phyloP scores from a whole-genome alignment of 2,329 filamentous ascomycete genomes.

The Ascochyta lentis region DNA sequence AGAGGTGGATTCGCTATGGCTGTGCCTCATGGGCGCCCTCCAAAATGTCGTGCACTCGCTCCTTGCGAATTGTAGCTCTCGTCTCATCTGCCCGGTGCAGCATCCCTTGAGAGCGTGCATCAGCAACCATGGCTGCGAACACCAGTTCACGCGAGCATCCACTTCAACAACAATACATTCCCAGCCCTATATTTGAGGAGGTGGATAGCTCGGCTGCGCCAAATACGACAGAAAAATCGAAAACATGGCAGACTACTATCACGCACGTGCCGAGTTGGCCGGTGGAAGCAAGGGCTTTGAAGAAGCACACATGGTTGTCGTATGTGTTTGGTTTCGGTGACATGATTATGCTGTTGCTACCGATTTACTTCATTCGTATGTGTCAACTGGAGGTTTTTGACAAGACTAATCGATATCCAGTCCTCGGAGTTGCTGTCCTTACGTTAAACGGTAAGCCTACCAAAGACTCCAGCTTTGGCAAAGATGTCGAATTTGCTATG shows the following conservation, averaged over 20 bases:
- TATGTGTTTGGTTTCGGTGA: too few species aligned
- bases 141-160: conserved; percentile 21
- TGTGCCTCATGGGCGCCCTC: conserved; percentile 30
- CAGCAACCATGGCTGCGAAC: conserved; percentile 22
- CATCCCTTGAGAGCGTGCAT: conserved; percentile 14
- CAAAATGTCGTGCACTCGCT: conserved; percentile 36
- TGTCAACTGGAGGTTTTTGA: too few species aligned
- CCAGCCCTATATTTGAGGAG: conserved; percentile 10
- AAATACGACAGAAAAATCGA: conserved; percentile 20
- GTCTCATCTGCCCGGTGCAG: conserved; percentile 11
- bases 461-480: too few species aligned
- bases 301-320: too few species aligned
- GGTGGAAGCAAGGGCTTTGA: too few species aligned
- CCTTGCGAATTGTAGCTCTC: conserved; percentile 30
- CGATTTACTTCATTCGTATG: too few species aligned
- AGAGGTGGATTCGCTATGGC: conserved; percentile 27
- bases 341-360: too few species aligned
- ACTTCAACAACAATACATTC: conserved; percentile 9
- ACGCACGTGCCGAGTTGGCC: conserved; percentile 39
- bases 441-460: too few species aligned
- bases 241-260: conserved; percentile 32
- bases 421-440: too few species aligned
- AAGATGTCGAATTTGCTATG: too few species aligned
- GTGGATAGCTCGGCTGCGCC: neutral
- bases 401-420: too few species aligned